Percentiles rank a stretch among this genome's conserved stretches.
Conservation (phyloP, 108 stramenopile species). For the Skeletonema costatum region DNA sequence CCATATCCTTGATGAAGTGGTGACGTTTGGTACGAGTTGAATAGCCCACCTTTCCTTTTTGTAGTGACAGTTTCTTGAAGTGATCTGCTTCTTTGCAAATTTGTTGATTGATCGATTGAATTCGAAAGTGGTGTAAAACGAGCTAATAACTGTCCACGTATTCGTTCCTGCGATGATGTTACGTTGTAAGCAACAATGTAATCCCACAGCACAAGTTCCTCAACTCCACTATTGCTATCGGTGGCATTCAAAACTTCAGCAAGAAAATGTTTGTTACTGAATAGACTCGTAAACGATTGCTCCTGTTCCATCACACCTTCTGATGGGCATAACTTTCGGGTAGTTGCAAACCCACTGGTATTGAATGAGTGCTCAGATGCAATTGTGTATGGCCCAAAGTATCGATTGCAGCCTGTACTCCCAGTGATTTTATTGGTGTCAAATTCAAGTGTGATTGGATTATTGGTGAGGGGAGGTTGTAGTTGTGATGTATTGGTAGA, state of each 20-base stretch:
- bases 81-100: background rate
- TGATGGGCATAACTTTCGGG: background rate
- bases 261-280: background rate
- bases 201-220: slow-evolving; percentile 3
- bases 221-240: background rate
- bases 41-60: slow-evolving; percentile 25
- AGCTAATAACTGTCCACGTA: slow-evolving; percentile 5
- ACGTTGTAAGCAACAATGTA: background rate
- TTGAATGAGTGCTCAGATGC: background rate
- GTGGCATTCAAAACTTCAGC: slow-evolving; percentile 4
- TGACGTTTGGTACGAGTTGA: slow-evolving; percentile 44
- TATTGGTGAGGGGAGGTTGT: background rate
- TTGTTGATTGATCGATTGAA: background rate
- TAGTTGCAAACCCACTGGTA: background rate
- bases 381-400: background rate
- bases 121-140: slow-evolving; percentile 4
- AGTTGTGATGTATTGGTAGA: background rate
- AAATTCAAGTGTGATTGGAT: slow-evolving; percentile 17
- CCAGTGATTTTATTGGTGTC: background rate
- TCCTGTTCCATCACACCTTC: slow-evolving; percentile 24
- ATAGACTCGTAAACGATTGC: background rate
- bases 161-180: background rate
- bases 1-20: slow-evolving; percentile 84
- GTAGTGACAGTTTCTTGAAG: background rate
- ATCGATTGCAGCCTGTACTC: slow-evolving; percentile 15